Conservation (phyloP, 306 rosid genomes). For the Arachis stenosperma region DNA sequence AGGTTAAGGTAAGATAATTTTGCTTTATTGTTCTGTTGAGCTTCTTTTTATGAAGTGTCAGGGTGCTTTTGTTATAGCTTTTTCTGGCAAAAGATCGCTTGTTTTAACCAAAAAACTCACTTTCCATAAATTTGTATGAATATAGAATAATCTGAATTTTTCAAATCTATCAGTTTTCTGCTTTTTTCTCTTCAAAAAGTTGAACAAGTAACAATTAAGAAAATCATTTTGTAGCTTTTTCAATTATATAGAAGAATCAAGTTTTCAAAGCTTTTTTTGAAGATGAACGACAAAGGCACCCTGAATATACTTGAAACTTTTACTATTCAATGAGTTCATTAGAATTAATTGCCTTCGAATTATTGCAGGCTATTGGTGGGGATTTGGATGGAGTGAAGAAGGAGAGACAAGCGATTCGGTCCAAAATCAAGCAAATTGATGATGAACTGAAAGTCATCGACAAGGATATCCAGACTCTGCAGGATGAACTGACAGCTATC, state of each 20-base stretch:
- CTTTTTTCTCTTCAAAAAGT: too few species aligned
- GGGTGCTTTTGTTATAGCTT: too few species aligned
- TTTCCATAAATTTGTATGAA: too few species aligned
- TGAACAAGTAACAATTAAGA: too few species aligned
- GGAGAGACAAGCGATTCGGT: conserved; percentile 72
- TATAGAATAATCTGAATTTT: too few species aligned
- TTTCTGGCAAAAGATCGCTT: too few species aligned
- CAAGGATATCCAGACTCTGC: conserved; percentile 62
- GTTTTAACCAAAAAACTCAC: too few species aligned
- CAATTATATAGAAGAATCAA: too few species aligned
- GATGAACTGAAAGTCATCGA: conserved; percentile 61
- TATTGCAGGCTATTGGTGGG: conserved; percentile 77
- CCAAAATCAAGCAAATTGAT: conserved; percentile 86
- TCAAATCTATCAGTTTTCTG: too few species aligned
- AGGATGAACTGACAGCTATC: conserved; percentile 64
- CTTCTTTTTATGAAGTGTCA: conserved; percentile 9
- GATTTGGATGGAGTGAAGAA: conserved; percentile 93
- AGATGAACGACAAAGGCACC: too few species aligned
- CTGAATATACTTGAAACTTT: neutral
- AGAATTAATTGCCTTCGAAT: conserved; percentile 26
- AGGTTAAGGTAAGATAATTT: conserved; percentile 73
- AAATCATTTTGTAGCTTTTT: too few species aligned
- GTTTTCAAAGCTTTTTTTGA: too few species aligned
- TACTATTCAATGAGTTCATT: conserved; percentile 17
- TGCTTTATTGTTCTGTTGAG: conserved; percentile 28